Conservation (phyloP, 306 rosid species). For the Datisca glomerata region DNA sequence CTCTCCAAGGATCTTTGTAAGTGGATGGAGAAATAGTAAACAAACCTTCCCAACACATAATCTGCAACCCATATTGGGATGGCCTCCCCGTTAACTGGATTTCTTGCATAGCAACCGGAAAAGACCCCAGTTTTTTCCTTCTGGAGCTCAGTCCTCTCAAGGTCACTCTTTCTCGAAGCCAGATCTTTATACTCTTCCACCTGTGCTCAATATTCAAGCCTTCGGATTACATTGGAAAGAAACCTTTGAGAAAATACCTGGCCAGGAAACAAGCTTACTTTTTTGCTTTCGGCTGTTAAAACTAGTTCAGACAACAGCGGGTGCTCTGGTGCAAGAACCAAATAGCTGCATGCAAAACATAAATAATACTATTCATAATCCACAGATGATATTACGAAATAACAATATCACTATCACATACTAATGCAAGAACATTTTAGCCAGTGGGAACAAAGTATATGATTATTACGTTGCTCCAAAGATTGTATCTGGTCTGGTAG, state of each 20-base stretch:
- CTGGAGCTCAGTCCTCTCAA: constrained; percentile 98
- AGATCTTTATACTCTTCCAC: constrained; percentile 71
- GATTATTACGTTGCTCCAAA: constrained; percentile 92
- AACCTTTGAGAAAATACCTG: constrained; percentile 17
- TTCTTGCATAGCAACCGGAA: constrained; percentile 81
- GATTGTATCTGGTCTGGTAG: constrained; percentile 95
- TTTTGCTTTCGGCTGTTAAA: constrained; percentile 43
- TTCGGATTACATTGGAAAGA: constrained; percentile 24
- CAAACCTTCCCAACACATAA: constrained; percentile 93
- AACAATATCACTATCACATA: too few relatives aligned
- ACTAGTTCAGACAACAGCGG: constrained; percentile 46
- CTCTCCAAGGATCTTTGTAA: constrained; percentile 4
- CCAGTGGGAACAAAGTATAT: constrained; percentile 18
- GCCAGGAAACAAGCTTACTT: constrained; percentile 33
- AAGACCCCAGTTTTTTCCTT: constrained; percentile 92
- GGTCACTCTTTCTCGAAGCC: constrained; percentile 87
- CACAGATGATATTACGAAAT: background rate
- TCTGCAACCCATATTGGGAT: constrained; percentile 97
- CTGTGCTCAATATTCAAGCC: constrained; percentile 38
- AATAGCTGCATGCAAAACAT: constrained; percentile 48
- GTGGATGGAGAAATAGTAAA: constrained; percentile 9
- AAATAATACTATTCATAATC: constrained; percentile 6
- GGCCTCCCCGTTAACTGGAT: constrained; percentile 78
- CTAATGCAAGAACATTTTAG: background rate
- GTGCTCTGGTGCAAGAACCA: constrained; percentile 94